Evolutionary conservation across 2,329 filamentous ascomycete genomes (phyloP).

Genomic region (Calonectria honghensis): DNA sequence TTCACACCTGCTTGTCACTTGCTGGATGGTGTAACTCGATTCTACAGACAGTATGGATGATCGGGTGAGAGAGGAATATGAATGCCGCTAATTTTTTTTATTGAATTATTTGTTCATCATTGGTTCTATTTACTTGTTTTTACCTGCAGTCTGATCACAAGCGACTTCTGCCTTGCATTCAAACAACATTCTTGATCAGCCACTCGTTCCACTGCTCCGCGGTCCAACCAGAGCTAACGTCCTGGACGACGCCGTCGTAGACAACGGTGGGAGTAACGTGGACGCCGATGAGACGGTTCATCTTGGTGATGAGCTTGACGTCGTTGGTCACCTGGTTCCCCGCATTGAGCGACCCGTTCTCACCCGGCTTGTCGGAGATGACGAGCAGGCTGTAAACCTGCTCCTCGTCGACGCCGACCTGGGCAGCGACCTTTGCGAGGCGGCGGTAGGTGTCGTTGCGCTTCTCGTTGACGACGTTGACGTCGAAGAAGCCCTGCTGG

Average conservation of each 20-base stretch:
- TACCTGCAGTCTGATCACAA: not conserved
- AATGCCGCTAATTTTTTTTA: not conserved
- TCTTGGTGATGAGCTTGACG: constrained; percentile 88
- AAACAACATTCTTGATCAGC: constrained; percentile 76
- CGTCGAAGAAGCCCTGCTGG: constrained; percentile 89
- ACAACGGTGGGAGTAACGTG: constrained; percentile 95
- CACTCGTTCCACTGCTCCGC: constrained; percentile 90
- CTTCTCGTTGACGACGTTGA: constrained; percentile 86
- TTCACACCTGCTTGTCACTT: constrained; percentile 13
- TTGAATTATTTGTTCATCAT: not conserved
- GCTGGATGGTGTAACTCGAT: not conserved
- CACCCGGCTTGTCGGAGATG: constrained; percentile 79
- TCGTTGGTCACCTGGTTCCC: constrained; percentile 91
- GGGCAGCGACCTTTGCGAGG: constrained; percentile 82
- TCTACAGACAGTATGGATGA: not conserved
- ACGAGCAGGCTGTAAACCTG: constrained; percentile 81
- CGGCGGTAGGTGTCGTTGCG: constrained; percentile 89
- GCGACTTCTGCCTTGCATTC: constrained; percentile 23
- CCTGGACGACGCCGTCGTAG: constrained; percentile 89
- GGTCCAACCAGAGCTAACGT: constrained; percentile 87
- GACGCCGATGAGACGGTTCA: constrained; percentile 84
- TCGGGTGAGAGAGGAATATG: not conserved
- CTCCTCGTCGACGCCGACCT: constrained; percentile 81
- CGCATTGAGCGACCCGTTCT: constrained; percentile 81
- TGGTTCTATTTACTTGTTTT: not conserved